Conservation (phyloP, 768 basidiomycete genomes). For the Hysterangium stoloniferum region DNA sequence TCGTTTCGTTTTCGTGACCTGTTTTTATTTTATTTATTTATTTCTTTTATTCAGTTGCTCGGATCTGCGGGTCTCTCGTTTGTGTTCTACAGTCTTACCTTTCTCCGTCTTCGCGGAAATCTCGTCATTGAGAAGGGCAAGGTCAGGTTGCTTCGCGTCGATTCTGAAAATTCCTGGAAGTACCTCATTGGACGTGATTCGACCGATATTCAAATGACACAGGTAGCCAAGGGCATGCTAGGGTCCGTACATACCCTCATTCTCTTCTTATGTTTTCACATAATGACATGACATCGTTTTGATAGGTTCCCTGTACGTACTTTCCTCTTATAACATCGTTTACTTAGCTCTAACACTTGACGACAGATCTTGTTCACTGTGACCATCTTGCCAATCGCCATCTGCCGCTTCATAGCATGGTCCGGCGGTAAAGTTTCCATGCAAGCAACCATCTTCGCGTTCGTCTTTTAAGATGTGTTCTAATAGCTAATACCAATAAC, state of each 20-base stretch:
- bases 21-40: neutral
- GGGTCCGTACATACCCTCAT: no score
- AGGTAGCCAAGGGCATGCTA: neutral
- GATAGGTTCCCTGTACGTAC: neutral
- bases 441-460: constrained; percentile 2
- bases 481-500: no score
- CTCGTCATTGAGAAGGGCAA: neutral
- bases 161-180: neutral
- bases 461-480: no score
- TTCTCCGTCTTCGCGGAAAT: neutral
- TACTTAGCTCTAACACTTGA: no score
- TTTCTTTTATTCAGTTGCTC: neutral
- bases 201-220: neutral
- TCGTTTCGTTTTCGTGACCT: no score
- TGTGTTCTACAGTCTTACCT: neutral
- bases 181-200: neutral
- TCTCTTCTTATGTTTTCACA: no score
- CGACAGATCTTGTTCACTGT: neutral
- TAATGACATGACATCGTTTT: neutral
- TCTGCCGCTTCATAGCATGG: constrained; percentile 2
- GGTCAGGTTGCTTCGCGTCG: neutral
- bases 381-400: neutral
- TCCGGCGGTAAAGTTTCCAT: neutral
- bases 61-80: neutral
- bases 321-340: neutral